Base-by-base conservation (phyloP, 768 basidiomycete species). In the Symmetrospora coprosmae region DNA sequence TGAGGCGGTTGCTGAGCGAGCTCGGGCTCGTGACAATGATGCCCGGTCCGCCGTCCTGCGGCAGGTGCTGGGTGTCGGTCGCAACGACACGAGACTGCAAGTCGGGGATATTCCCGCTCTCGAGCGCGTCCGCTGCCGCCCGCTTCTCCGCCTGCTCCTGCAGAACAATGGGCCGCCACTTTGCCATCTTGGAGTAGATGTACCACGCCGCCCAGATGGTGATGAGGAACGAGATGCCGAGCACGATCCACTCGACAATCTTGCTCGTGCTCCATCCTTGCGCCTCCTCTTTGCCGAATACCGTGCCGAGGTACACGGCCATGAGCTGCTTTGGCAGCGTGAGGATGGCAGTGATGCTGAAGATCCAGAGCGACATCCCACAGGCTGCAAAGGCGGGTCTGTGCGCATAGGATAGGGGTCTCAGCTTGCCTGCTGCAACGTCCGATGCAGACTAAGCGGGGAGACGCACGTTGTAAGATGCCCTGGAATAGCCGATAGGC, bases 391-490 rank as follows among this genome's bases (percentile, higher is more conserved):
- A 88, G 6, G 89, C 78, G 31, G 84, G 86, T 5, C 87, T 88
- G 0, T 86, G 31, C 7, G 40, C 13, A 52, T 7, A n/a, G 21
- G 19, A 19, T n/a, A 46, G 8, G 50, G 14, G 5, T 40, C 19
- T 27, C 28, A 47, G 17, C 14, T 6, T 33, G 3, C 21, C 28
- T 31, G 17, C 30, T 13, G 14, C 3, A 34, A 34, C 9, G 23
- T 21, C 14, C 11, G 48, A 30, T 17, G 30, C 16, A 35, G 7
- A 31, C 2, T 25, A 27, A 6, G 16, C 2, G 87, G 80, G 69
- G 91, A 89, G 4, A 91, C 78, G 33, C 84, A 86, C 4, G 87
- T 90, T 0, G 87, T 87, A 70, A 89, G 88, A 66, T 87, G 89
- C 14, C 81, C 87, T 1, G 88, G 90, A 61, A 90, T 87, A 30